phyloP scores from a whole-genome alignment of 225 moss, liverwort and hornwort species.

The Climacium dendroides region DNA sequence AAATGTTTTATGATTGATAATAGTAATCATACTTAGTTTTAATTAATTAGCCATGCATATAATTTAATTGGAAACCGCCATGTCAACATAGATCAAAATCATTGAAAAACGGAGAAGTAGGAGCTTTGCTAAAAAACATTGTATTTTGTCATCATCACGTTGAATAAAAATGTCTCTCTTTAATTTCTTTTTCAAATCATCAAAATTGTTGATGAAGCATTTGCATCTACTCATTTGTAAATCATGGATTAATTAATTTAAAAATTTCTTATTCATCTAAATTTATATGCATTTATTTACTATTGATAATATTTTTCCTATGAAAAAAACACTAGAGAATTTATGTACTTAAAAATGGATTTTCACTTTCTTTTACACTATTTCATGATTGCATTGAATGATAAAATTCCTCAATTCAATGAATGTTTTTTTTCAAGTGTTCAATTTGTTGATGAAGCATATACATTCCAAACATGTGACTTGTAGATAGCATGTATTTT shows the following conservation, averaged over 20 bases:
- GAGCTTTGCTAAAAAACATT: background rate
- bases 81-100: fast-evolving
- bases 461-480: background rate
- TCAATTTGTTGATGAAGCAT: background rate
- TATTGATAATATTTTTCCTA: no score
- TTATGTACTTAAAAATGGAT: background rate
- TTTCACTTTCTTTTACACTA: background rate
- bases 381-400: background rate
- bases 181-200: background rate
- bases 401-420: background rate
- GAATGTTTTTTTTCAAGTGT: background rate
- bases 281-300: background rate
- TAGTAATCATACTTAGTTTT: fast-evolving
- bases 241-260: background rate
- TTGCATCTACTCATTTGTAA: background rate
- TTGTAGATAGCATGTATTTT: background rate
- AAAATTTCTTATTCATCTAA: background rate
- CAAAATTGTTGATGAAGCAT: background rate
- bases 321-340: background rate
- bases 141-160: background rate
- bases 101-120: fast-evolving
- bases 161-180: background rate
- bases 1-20: background rate
- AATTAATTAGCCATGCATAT: background rate
- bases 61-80: fast-evolving